Conservation (phyloP, 2,329 filamentous ascomycete genomes). For the Ceratocystis ficicola region DNA sequence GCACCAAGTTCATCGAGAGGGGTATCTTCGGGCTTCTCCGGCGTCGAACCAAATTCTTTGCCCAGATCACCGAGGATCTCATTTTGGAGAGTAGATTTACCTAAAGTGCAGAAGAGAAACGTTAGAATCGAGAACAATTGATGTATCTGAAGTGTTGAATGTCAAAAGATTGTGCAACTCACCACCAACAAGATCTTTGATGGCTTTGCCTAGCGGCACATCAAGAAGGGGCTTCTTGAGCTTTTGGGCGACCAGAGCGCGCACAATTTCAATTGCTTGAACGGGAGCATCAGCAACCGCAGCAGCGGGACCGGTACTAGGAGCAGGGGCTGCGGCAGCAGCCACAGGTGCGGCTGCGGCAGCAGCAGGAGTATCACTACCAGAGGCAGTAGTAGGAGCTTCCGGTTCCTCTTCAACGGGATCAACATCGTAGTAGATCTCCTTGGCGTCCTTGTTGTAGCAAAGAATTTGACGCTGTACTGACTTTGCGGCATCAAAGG, state of each 20-base stretch:
- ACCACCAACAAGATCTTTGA: constrained; percentile 98
- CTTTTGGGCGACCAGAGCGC: constrained; percentile 87
- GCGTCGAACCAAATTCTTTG: constrained; percentile 96
- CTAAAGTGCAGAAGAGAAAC: constrained; percentile 34
- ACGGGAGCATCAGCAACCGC: constrained; percentile 79
- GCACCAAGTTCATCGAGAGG: constrained; percentile 91
- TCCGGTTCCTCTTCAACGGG: constrained; percentile 83
- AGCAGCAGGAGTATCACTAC: constrained; percentile 38
- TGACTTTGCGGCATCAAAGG: constrained; percentile 92
- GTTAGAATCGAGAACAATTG: not conserved
- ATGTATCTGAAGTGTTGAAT: not conserved
- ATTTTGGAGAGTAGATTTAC: constrained; percentile 96
- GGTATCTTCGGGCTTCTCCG: constrained; percentile 96
- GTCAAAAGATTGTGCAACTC: constrained; percentile 31
- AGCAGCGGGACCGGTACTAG: constrained; percentile 73
- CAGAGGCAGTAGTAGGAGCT: constrained; percentile 39
- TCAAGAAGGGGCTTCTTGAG: constrained; percentile 87
- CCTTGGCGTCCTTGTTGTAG: constrained; percentile 98
- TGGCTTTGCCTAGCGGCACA: constrained; percentile 86
- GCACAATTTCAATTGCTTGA: constrained; percentile 76
- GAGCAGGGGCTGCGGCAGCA: constrained; percentile 46
- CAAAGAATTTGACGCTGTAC: constrained; percentile 95
- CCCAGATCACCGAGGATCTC: constrained; percentile 95
- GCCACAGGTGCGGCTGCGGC: constrained; percentile 45
- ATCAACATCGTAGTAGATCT: constrained; percentile 98